Conservation (phyloP, 1,284 basidiomycete genomes). For the Leccinum angustisporum region DNA sequence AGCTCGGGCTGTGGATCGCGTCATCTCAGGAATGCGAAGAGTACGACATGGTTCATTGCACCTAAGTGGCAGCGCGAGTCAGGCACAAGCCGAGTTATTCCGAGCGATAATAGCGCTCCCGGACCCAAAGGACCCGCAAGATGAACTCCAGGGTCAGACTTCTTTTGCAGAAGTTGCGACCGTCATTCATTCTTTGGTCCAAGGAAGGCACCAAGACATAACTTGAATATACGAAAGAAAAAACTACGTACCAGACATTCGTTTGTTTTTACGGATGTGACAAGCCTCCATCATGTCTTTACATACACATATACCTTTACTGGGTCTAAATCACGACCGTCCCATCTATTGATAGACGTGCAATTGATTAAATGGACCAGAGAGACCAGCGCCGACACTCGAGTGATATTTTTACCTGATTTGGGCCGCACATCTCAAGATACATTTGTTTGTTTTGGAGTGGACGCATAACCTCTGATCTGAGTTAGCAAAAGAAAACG, state of each 20-base stretch:
- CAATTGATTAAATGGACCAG: slow-evolving; percentile 12
- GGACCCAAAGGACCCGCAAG: slow-evolving; percentile 10
- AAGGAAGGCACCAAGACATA: slow-evolving; percentile 2
- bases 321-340: slow-evolving; percentile 6
- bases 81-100: slow-evolving; percentile 12
- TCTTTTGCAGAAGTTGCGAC: slow-evolving; percentile 9
- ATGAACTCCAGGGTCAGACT: slow-evolving; percentile 16
- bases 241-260: neutral
- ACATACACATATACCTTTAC: neutral
- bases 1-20: too few relatives aligned
- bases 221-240: neutral
- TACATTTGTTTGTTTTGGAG: slow-evolving; percentile 4
- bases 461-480: neutral
- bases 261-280: neutral
- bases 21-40: neutral
- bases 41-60: neutral
- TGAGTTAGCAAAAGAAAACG: slow-evolving; percentile 1
- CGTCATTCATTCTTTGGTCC: slow-evolving; percentile 5
- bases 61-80: neutral
- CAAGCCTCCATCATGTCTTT: neutral
- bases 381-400: slow-evolving; percentile 1
- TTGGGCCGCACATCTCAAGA: neutral
- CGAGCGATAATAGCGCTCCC: slow-evolving; percentile 17
- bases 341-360: slow-evolving; percentile 22
- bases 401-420: slow-evolving; percentile 5